A percentile compares a stretch with the other conserved stretches of the same genome.
These are phyloP conservation scores for Rhodofomes roseus DNA, from an alignment of 1,284 basidiomycete genomes.

Conservation along the genomic window DNA sequence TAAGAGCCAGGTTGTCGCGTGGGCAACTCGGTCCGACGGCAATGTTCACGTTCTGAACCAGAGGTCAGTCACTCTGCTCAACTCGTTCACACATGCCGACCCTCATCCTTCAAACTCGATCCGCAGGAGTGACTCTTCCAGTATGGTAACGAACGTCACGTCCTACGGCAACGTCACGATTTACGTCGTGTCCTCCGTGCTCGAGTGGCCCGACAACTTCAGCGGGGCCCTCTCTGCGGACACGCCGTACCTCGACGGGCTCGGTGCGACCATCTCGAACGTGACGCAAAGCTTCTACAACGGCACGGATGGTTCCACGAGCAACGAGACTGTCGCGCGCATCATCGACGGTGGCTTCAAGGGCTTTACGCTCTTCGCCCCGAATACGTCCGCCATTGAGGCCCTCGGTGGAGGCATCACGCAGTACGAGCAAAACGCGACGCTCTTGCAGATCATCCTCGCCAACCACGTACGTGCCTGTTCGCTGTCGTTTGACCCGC, in stretches of 20 bases:
- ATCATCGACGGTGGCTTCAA: constrained; percentile 32
- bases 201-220: constrained; percentile 53
- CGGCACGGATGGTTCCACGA: constrained; percentile 28
- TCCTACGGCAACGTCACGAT: constrained; percentile 47
- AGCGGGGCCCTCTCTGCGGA: constrained; percentile 38
- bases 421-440: constrained; percentile 40
- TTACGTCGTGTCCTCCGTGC: constrained; percentile 46
- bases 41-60: constrained; percentile 54
- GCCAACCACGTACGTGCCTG: constrained; percentile 54
- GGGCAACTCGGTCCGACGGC: constrained; percentile 43
- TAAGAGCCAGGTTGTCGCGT: constrained; percentile 60
- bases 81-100: neutral
- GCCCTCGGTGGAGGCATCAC: constrained; percentile 32
- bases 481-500: neutral
- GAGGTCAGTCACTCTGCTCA: constrained; percentile 32
- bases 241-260: constrained; percentile 34
- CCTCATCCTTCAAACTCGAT: neutral
- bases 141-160: constrained; percentile 44
- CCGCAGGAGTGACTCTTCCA: constrained; percentile 40
- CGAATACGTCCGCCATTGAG: constrained; percentile 49
- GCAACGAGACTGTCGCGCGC: constrained; percentile 33
- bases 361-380: constrained; percentile 75
- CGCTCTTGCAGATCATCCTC: constrained; percentile 44
- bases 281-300: constrained; percentile 17
- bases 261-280: constrained; percentile 30